Conservation (phyloP, 2,329 filamentous ascomycete genomes). For the Botryotinia convoluta region DNA sequence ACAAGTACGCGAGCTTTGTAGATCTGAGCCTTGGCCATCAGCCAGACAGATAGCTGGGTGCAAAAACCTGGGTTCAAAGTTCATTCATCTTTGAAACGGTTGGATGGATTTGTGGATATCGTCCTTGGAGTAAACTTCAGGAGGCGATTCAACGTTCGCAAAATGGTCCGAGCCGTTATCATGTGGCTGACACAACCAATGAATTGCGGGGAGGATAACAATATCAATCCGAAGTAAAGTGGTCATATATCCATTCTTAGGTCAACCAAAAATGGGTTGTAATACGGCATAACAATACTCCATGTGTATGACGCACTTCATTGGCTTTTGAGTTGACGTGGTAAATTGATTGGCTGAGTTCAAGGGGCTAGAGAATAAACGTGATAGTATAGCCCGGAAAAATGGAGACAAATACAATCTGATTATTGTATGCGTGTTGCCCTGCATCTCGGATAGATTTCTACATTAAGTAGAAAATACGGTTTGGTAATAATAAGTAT, state of each 20-base stretch:
- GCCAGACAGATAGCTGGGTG: background rate
- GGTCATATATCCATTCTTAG: background rate
- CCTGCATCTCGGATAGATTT: constrained; percentile 1
- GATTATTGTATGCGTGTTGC: constrained; percentile 7
- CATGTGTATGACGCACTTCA: background rate
- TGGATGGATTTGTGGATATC: background rate
- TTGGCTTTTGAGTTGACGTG: background rate
- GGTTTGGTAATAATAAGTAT: background rate
- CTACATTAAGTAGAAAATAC: background rate
- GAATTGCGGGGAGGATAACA: background rate
- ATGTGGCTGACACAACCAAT: constrained; percentile 4
- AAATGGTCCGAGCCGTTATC: constrained; percentile 1
- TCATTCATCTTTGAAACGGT: background rate
- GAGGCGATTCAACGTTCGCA: background rate
- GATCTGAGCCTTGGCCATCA: background rate
- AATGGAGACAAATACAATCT: background rate
- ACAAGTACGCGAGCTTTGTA: background rate
- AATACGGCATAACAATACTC: constrained; percentile 17
- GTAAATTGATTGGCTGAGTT: background rate
- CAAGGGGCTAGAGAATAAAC: background rate
- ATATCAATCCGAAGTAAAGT: background rate
- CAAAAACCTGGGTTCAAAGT: background rate
- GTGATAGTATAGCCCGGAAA: constrained; percentile 9
- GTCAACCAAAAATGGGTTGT: background rate
- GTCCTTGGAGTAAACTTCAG: background rate